Evolutionary conservation across 306 rosid genomes (phyloP).

Genomic region (Cyamopsis tetragonoloba): DNA sequence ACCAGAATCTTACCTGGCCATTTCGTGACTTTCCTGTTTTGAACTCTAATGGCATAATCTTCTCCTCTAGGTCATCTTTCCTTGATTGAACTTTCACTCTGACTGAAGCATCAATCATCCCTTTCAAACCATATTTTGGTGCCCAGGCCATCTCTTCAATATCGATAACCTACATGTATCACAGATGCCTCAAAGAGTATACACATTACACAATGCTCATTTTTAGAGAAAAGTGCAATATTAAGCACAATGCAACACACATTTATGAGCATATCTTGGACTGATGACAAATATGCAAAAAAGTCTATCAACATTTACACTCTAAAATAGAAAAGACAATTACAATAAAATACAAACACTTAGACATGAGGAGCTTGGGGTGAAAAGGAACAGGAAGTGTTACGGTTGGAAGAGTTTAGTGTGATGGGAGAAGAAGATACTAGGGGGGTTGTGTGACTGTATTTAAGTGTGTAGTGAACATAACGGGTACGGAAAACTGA

Average conservation of each 20-base stretch:
- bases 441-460: too few species aligned
- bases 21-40: constrained; percentile 73
- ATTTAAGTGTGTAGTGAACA: too few species aligned
- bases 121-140: constrained; percentile 90
- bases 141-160: constrained; percentile 99
- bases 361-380: too few species aligned
- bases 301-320: not conserved
- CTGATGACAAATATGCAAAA: constrained; percentile 11
- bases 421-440: too few species aligned
- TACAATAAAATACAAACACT: not conserved
- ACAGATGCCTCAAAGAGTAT: not conserved
- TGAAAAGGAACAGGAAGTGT: too few species aligned
- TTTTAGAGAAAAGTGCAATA: not conserved
- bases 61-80: constrained; percentile 39
- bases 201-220: constrained; percentile 14
- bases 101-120: constrained; percentile 94
- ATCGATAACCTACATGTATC: constrained; percentile 66
- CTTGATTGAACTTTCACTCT: constrained; percentile 52
- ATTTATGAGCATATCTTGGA: not conserved
- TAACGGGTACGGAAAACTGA: too few species aligned
- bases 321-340: constrained; percentile 2
- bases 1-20: constrained; percentile 65
- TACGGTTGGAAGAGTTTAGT: too few species aligned
- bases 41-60: constrained; percentile 85
- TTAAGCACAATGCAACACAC: not conserved